Evolutionary conservation across 805 yeast species (phyloP), one percentile per base, ranked within the genome.

Genomic region (Sugiyamaella americana): DNA sequence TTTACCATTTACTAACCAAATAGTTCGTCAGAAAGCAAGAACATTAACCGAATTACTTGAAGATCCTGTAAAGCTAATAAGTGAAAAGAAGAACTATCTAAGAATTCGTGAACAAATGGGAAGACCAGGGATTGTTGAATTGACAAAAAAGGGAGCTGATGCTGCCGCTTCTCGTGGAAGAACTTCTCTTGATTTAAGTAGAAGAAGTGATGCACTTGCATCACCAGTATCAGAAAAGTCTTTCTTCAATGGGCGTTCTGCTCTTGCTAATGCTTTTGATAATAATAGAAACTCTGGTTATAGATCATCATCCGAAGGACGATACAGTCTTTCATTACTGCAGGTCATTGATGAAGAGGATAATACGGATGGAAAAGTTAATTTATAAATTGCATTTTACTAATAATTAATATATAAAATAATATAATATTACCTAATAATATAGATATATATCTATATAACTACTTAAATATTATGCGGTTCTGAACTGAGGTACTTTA

Each of bases 21-120:
- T 43, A 48, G 59, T 63, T 26, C 51, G 66, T 4, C 57, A 63
- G 3, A 62, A 60, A 51, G 62, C 67, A 2, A 17, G 46, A 4
- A 53, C 48, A 18, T 46, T 64, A 22, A 48, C 57, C 17, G 57
- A 55, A 37, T 55, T 62, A 29, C 42, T 61, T 2, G 42, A 51
- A 10, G 55, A 60, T 49, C 61, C 60, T 3, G 52, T 45, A 21
- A 58, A 54, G 48, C 55, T 63, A 10, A 47, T 41, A 16, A 49
- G 52, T 19, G 66, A 63, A 40, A 52, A 56, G 38, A 55, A 50
- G 35, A 54, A 57, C 37, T 64, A 62, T 46, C 26, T 40, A 22
- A 42, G 51, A 21, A 59, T 61, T 29, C 52, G 64, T 21, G 57
- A 59, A 37, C 58, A 57, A 34, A 59, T 64, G 54, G 55, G 52